Evolutionary conservation across 1,284 basidiomycete genomes (phyloP), one percentile per base, ranked within the genome.

Genomic region (Schizopora paradoxa): DNA sequence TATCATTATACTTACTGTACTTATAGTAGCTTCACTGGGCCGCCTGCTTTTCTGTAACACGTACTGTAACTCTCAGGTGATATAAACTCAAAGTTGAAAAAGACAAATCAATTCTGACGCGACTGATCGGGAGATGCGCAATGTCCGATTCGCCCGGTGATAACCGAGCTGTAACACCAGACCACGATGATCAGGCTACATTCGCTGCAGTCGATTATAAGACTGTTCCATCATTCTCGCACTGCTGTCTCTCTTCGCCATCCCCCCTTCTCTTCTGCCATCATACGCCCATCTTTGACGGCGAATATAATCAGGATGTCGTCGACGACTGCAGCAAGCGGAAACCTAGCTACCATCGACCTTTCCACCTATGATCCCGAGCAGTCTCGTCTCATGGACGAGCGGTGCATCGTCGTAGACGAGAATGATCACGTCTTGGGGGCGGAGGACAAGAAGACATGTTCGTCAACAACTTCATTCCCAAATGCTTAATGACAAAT

Each of bases 381-480:
- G 57, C 87, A 91, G 60, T 82, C 82, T 37, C 79, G 86, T 51
- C 74, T 99, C 51, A 99, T 99, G 96, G 91, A 96, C 57, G 96
- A 99, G 67, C 74, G 91, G 50, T 96, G 96, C 62, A 99, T 99
- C 62, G 77, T 99, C 34, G 88, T 98, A 26, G 89, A 94, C 61
- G 84, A 91, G 58, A 69, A 97, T 48, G 94, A 98, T 63, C 76
- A 76, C 43, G 81, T 86, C 2, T 86, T 94, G 50, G 94, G 94
- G 35, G 92, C 95, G 47, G 81, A 86, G 51, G 89, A 92, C 66
- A 99, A 99, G 74, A 99, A 99, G 71, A 93, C 90, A 38, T 99
- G 95, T 91, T 60, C 58, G 86, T 71, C 14, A 42, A 8, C 43
- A 28, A 26, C 8, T 13, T 10, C 38, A 19, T 38, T 18, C 3